Evolutionary conservation across 108 stramenopile species (phyloP), one percentile per base, ranked within the genome.

Genomic region (Nitzschia inconspicua): DNA sequence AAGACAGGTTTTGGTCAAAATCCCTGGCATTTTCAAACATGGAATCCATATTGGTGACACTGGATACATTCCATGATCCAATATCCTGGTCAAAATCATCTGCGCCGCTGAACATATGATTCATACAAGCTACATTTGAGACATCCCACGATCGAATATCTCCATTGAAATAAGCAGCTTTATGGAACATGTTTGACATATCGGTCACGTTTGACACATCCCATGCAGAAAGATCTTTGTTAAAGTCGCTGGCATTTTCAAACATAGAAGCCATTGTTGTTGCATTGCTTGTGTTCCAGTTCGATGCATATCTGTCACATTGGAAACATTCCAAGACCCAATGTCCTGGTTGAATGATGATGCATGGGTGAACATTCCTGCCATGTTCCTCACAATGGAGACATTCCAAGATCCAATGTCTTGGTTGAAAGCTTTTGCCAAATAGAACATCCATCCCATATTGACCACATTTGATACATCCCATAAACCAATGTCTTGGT

Each of bases 91-190:
- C 25, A 71, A 71, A 27, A 44, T 13, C n/a, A 29, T 44, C 22
- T 6, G 70, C 70, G 22, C 43, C 37, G 30, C 28, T 25, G 41
- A 71, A 64, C 70, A 71, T 71, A 11, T 39, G 26, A 10, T 28
- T 19, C 47, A 71, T 37, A 34, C 40, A 25, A 0, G 36, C 25
- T 3, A 36, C 60, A 4, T 63, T 34, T n/a, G 4, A 11, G 32
- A 68, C 39, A 19, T 66, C 53, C 66, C 66, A 66, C 3, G 9
- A 10, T n/a, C 6, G 11, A 26, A 55, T 14, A 55, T 55, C 34
- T 13, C 34, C 34, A 36, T 49, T 40, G 26, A 63, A 63, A 1
- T 10, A 14, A 10, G 23, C 5, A 2, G 62, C 62, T 19, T 26
- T 42, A 51, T 34, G 9, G 27, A 63, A 63, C 62, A 63, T 54